A percentile compares a stretch with the other conserved stretches of the same genome.
These are phyloP conservation scores for Ustilago crameri DNA, from an alignment of 1,284 basidiomycete species.

Conservation along the genomic window DNA sequence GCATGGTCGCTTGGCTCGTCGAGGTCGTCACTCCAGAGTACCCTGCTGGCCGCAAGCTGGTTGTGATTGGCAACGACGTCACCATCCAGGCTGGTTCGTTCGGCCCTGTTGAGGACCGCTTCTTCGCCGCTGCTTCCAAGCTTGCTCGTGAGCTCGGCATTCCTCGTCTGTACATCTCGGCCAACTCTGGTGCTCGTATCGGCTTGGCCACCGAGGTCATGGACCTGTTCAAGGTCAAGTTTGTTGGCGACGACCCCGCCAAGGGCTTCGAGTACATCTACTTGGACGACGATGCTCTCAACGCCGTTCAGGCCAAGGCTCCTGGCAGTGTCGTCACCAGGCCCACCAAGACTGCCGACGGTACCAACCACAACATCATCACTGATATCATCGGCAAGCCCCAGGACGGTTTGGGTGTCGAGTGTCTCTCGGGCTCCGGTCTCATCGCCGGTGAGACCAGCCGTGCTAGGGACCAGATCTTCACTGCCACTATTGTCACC, in stretches of 20 bases:
- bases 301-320: slow-evolving; percentile 73
- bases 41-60: slow-evolving; percentile 84
- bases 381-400: slow-evolving; percentile 91
- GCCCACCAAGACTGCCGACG: slow-evolving; percentile 81
- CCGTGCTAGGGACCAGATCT: slow-evolving; percentile 97
- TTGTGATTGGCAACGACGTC: slow-evolving; percentile 97
- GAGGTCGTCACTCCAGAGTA: slow-evolving; percentile 92
- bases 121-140: slow-evolving; percentile 93
- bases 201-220: slow-evolving; percentile 94
- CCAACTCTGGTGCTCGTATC: slow-evolving; percentile 97
- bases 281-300: slow-evolving; percentile 71
- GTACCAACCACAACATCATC: slow-evolving; percentile 89
- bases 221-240: slow-evolving; percentile 88
- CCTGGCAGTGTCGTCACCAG: slow-evolving; percentile 80
- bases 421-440: slow-evolving; percentile 93
- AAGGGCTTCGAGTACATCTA: slow-evolving; percentile 98
- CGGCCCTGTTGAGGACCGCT: slow-evolving; percentile 93
- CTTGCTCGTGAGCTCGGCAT: slow-evolving; percentile 88
- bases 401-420: slow-evolving; percentile 97
- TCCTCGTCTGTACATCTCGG: slow-evolving; percentile 95
- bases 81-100: slow-evolving; percentile 99
- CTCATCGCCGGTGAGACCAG: slow-evolving; percentile 99
- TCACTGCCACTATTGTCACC: slow-evolving; percentile 98
- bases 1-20: slow-evolving; percentile 99
- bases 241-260: slow-evolving; percentile 85